Percentiles rank a stretch among this genome's conserved stretches.
These are phyloP conservation scores for Myriosclerotinia duriaeana DNA, from an alignment of 2,329 filamentous ascomycete genomes.

Conservation along the genomic window DNA sequence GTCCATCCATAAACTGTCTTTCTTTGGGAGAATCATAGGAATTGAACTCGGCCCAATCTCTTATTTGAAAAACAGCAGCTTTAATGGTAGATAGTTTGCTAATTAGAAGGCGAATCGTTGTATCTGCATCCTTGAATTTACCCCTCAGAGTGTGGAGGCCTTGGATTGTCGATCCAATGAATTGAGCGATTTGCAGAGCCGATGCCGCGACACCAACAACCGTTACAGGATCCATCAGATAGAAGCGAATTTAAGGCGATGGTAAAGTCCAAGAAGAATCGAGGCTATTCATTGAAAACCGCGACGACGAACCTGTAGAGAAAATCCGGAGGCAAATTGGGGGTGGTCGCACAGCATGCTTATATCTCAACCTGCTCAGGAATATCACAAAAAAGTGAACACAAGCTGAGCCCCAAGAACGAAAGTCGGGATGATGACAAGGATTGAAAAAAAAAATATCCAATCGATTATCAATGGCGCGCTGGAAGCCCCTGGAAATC, in stretches of 20 bases:
- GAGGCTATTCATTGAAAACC: not conserved
- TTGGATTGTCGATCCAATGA: slow-evolving; percentile 24
- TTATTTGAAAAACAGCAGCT: slow-evolving; percentile 25
- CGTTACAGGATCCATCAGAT: slow-evolving; percentile 18
- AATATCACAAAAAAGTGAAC: not conserved
- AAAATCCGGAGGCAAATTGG: not conserved
- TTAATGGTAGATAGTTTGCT: slow-evolving; percentile 24
- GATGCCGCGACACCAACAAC: slow-evolving; percentile 15
- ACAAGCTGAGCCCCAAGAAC: slow-evolving; percentile 1
- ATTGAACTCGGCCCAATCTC: slow-evolving; percentile 27
- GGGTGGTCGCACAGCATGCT: slow-evolving; percentile 3
- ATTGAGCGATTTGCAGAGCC: slow-evolving; percentile 20
- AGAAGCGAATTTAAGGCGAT: not conserved
- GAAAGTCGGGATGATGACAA: not conserved
- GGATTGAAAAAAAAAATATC: not conserved
- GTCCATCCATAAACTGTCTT: slow-evolving; percentile 37
- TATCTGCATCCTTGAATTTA: slow-evolving; percentile 24
- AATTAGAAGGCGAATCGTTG: slow-evolving; percentile 24
- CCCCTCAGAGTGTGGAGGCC: slow-evolving; percentile 23
- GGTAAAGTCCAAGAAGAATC: too few species aligned
- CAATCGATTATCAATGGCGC: not conserved
- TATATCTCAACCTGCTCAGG: not conserved
- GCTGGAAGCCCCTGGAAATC: not conserved
- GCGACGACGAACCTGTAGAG: not conserved
- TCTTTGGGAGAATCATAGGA: slow-evolving; percentile 31